These are phyloP conservation scores for Geotrichum europaeum DNA, from an alignment of 1,139 yeast genomes.

Conservation along the genomic window DNA sequence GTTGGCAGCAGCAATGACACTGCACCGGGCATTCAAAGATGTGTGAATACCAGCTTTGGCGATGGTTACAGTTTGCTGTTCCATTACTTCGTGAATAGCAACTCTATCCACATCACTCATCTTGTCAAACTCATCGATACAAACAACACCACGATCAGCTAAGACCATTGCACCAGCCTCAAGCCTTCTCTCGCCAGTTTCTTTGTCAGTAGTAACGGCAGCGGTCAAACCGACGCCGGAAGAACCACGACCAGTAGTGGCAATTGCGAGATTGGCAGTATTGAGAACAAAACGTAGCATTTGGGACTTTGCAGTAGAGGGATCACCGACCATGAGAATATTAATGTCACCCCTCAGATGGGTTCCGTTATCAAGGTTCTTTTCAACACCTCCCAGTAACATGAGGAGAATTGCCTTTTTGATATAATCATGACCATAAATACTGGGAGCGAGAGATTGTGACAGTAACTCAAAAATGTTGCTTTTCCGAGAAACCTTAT, in stretches of 20 bases:
- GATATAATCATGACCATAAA: constrained; percentile 87
- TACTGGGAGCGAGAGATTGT: constrained; percentile 89
- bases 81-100: constrained; percentile 99
- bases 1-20: constrained; percentile 97
- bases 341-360: constrained; percentile 98
- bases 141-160: constrained; percentile 95
- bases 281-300: constrained; percentile 87
- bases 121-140: constrained; percentile 97
- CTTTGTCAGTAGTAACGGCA: constrained; percentile 93
- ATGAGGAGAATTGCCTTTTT: constrained; percentile 86
- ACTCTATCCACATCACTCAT: constrained; percentile 97
- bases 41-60: constrained; percentile 99
- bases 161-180: constrained; percentile 99
- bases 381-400: constrained; percentile 92
- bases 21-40: constrained; percentile 91
- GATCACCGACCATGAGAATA: constrained; percentile 96
- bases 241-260: constrained; percentile 98
- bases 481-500: constrained; percentile 60
- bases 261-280: constrained; percentile 92
- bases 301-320: constrained; percentile 97
- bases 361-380: constrained; percentile 89
- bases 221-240: constrained; percentile 99
- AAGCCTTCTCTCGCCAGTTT: constrained; percentile 91
- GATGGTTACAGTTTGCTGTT: constrained; percentile 96
- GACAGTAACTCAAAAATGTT: constrained; percentile 75